A percentile compares a stretch with the other conserved stretches of the same genome.
phyloP scores from a whole-genome alignment of 1,284 basidiomycete genomes.

The Moesziomyces sp. region DNA sequence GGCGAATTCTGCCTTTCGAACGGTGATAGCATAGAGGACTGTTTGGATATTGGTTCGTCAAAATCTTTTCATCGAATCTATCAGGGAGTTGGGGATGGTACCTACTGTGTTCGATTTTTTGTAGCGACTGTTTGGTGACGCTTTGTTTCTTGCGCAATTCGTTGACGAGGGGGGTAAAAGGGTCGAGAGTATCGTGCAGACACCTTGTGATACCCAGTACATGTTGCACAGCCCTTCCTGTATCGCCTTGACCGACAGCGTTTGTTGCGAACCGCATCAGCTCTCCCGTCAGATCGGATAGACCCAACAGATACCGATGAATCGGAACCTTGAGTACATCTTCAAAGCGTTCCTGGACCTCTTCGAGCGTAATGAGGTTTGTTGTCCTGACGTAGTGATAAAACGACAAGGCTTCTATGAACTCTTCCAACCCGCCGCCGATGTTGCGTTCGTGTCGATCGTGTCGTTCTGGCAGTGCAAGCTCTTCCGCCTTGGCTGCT shows the following conservation, averaged over 20 bases:
- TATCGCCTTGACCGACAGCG: slow-evolving; percentile 48
- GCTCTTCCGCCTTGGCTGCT: slow-evolving; percentile 70
- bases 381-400: slow-evolving; percentile 83
- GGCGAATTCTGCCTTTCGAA: slow-evolving; percentile 50
- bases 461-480: slow-evolving; percentile 8
- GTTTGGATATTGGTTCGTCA: too few relatives aligned
- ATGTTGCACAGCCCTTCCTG: slow-evolving; percentile 29
- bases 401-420: slow-evolving; percentile 89
- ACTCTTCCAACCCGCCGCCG: slow-evolving; percentile 68
- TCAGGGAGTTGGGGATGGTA: slow-evolving; percentile 1
- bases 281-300: slow-evolving; percentile 94
- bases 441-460: slow-evolving; percentile 55
- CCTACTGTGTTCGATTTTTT: slow-evolving; percentile 93
- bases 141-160: slow-evolving; percentile 87
- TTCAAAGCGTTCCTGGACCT: slow-evolving; percentile 73
- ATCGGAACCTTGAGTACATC: slow-evolving; percentile 68
- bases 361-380: slow-evolving; percentile 76
- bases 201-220: slow-evolving; percentile 52
- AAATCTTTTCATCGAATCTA: too few relatives aligned
- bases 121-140: slow-evolving; percentile 83
- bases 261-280: slow-evolving; percentile 90
- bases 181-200: slow-evolving; percentile 75
- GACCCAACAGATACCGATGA: slow-evolving; percentile 88
- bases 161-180: slow-evolving; percentile 75
- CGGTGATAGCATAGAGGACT: slow-evolving; percentile 55